Percentiles rank a stretch among this genome's conserved stretches.
Evolutionary conservation across 1,284 basidiomycete genomes (phyloP).

Genomic region (Tylopilus orsonianus): DNA sequence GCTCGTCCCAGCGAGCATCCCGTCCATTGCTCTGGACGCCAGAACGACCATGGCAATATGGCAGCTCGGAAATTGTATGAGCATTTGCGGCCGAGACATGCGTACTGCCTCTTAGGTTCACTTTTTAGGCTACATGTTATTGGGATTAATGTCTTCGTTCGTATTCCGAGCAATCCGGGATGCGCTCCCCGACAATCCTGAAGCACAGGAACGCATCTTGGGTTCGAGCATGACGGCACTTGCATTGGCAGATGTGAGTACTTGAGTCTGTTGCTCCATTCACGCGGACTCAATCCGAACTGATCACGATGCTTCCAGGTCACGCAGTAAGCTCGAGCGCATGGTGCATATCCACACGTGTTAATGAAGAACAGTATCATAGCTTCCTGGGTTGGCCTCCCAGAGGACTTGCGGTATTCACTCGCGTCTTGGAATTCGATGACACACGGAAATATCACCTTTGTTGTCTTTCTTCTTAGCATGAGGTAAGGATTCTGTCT

Average conservation of each 20-base stretch:
- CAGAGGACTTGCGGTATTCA: constrained; percentile 51
- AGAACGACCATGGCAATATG: constrained; percentile 66
- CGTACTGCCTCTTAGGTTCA: not conserved
- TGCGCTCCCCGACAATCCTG: constrained; percentile 55
- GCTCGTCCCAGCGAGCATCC: constrained; percentile 52
- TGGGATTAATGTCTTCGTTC: constrained; percentile 65
- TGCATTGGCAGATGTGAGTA: constrained; percentile 72
- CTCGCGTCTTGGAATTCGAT: constrained; percentile 62
- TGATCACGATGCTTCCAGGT: constrained; percentile 33
- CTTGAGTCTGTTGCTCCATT: not conserved
- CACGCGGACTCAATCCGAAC: constrained; percentile 1
- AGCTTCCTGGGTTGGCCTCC: constrained; percentile 57
- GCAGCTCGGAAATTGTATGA: constrained; percentile 70
- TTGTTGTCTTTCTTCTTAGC: constrained; percentile 53
- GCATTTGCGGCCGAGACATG: not conserved
- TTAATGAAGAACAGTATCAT: constrained; percentile 47
- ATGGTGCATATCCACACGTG: not conserved
- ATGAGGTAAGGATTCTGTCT: constrained; percentile 44
- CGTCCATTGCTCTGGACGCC: constrained; percentile 43
- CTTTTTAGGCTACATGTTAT: constrained; percentile 61
- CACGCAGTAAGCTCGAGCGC: constrained; percentile 51
- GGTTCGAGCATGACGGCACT: constrained; percentile 64
- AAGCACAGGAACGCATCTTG: constrained; percentile 68
- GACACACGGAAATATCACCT: constrained; percentile 75
- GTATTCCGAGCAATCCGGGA: constrained; percentile 72